Percentiles rank a stretch among this genome's conserved stretches.
Conservation (phyloP, 2,329 filamentous ascomycete genomes). For the Mollisiaceae sp. region DNA sequence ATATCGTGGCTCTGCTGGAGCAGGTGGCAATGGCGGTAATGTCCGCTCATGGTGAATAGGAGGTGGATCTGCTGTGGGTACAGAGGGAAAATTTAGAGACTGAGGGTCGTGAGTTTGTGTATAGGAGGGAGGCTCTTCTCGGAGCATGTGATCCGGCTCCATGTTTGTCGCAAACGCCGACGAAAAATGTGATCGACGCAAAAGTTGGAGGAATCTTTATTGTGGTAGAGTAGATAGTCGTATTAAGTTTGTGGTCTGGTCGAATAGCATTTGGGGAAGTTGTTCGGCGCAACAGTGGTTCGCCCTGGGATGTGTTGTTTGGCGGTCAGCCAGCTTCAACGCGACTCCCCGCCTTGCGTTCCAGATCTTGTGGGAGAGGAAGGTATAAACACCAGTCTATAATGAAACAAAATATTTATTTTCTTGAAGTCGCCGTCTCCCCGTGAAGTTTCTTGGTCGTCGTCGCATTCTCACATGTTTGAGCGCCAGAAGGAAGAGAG, state of each 20-base stretch:
- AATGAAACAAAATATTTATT: neutral
- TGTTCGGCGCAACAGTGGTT: conserved; percentile 25
- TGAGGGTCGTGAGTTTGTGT: conserved; percentile 40
- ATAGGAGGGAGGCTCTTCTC: conserved; percentile 34
- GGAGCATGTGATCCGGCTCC: conserved; percentile 43
- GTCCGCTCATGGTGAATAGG: conserved; percentile 40
- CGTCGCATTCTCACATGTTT: conserved; percentile 15
- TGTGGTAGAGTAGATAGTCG: conserved; percentile 13
- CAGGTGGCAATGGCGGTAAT: conserved; percentile 39
- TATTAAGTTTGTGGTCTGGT: conserved; percentile 10
- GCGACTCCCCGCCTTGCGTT: conserved; percentile 3
- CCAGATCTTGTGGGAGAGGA: neutral
- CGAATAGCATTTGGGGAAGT: conserved; percentile 23
- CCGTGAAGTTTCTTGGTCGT: neutral
- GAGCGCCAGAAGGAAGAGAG: neutral
- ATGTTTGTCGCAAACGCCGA: conserved; percentile 35
- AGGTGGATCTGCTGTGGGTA: conserved; percentile 38
- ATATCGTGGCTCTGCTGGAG: conserved; percentile 33
- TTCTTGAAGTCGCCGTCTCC: conserved; percentile 10
- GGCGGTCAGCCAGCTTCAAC: conserved; percentile 17
- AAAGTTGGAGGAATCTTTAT: neutral
- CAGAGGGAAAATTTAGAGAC: conserved; percentile 36
- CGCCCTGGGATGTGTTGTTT: conserved; percentile 11
- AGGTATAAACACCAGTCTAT: conserved; percentile 1
- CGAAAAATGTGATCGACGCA: conserved; percentile 8